Conservation (phyloP, 2,329 filamentous ascomycete genomes). For the Aaosphaeria arxii region DNA sequence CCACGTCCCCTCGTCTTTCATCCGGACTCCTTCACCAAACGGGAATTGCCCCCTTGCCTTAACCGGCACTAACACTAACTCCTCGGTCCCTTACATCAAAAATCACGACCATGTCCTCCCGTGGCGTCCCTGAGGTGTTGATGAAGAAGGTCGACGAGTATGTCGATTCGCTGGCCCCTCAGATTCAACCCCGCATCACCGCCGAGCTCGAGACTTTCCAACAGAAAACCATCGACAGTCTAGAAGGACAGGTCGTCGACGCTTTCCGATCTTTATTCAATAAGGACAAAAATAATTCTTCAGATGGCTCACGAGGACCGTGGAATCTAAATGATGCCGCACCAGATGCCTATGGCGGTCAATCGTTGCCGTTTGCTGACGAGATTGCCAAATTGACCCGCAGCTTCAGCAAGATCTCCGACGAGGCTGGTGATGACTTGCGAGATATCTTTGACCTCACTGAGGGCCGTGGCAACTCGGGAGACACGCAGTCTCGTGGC, state of each 20-base stretch:
- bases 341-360: constrained; percentile 26
- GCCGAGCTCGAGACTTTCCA: constrained; percentile 27
- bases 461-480: constrained; percentile 11
- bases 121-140: constrained; percentile 18
- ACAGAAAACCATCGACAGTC: constrained; percentile 29
- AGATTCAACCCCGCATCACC: constrained; percentile 30
- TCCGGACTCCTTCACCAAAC: too few species aligned
- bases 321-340: constrained; percentile 23
- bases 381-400: constrained; percentile 26
- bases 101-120: constrained; percentile 8
- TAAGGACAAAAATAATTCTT: constrained; percentile 8
- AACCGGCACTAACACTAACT: neutral
- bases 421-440: constrained; percentile 23
- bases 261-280: constrained; percentile 27
- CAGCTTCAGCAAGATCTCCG: constrained; percentile 25
- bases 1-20: too few species aligned
- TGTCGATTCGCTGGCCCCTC: constrained; percentile 27
- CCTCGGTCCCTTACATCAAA: neutral
- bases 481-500: constrained; percentile 13
- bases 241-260: constrained; percentile 26
- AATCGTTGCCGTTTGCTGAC: constrained; percentile 26
- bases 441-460: constrained; percentile 27
- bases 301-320: constrained; percentile 10
- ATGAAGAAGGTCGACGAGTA: constrained; percentile 28
- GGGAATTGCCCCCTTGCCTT: too few species aligned